These are phyloP conservation scores for Antrodiella citrinella DNA, from an alignment of 768 basidiomycete species.

Conservation along the genomic window DNA sequence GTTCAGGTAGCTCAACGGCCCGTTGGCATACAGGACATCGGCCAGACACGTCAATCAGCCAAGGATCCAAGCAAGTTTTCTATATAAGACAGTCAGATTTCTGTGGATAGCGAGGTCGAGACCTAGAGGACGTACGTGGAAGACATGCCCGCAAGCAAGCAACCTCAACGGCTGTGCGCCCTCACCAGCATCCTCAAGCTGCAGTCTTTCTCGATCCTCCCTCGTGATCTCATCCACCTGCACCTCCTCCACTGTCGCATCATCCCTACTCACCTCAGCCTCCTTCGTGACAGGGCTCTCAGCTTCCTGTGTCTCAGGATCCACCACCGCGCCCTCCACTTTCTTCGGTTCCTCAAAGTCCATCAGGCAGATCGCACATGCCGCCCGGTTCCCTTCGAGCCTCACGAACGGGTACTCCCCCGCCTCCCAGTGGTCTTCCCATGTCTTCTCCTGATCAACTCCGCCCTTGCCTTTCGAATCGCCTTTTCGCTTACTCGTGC, in stretches of 20 bases:
- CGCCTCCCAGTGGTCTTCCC: conserved; percentile 76
- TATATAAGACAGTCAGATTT: conserved; percentile 20
- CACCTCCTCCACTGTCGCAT: conserved; percentile 25
- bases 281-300: conserved; percentile 1
- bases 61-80: conserved; percentile 88
- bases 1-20: conserved; percentile 40
- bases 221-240: conserved; percentile 24
- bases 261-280: conserved; percentile 1
- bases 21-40: conserved; percentile 85
- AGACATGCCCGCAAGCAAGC: conserved; percentile 78
- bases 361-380: conserved; percentile 78
- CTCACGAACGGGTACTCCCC: conserved; percentile 75
- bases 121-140: conserved; percentile 56
- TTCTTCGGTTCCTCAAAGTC: conserved; percentile 72
- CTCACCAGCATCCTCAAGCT: conserved; percentile 64
- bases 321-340: conserved; percentile 25
- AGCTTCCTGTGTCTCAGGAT: conserved; percentile 9
- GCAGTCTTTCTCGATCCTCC: conserved; percentile 36
- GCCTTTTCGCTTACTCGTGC: too few species aligned
- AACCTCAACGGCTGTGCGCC: conserved; percentile 72
- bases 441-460: conserved; percentile 35
- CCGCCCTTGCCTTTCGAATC: conserved; percentile 3
- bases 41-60: conserved; percentile 79
- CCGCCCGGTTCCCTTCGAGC: conserved; percentile 74
- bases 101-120: not conserved